A percentile compares a stretch with the other conserved stretches of the same genome.
Conservation (phyloP, 78 protist genomes). For the Pigoraptor vietnamica region DNA sequence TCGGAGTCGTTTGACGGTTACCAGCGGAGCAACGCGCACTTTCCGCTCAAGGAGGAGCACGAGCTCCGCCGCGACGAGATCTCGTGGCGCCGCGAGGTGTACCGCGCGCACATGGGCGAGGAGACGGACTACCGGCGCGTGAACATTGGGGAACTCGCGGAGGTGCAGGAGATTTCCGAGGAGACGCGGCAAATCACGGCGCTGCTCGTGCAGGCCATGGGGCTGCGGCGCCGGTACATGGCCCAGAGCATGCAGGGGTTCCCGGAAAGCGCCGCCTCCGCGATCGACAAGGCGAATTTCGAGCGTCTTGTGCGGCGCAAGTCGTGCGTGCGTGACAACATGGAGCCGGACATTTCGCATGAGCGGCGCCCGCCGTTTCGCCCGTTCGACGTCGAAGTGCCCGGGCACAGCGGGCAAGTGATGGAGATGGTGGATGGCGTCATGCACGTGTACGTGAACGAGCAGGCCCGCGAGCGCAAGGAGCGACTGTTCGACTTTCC, state of each 20-base stretch:
- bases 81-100: not conserved
- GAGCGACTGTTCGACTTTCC: not conserved
- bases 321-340: not conserved
- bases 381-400: not conserved
- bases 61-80: not conserved
- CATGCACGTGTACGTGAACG: not conserved
- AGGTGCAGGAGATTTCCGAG: not conserved
- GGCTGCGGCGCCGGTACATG: not conserved
- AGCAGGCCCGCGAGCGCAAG: not conserved
- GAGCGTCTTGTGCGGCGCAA: not conserved
- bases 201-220: not conserved
- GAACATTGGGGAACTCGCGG: not conserved
- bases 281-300: not conserved
- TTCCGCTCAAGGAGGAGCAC: not conserved
- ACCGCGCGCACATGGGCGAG: not conserved
- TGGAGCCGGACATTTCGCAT: not conserved
- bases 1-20: not conserved
- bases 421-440: not conserved
- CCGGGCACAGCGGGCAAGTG: not conserved
- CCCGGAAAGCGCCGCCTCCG: not conserved
- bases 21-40: not conserved
- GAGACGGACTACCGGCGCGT: not conserved
- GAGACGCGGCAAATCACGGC: not conserved
- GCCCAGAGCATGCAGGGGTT: not conserved
- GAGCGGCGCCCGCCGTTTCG: not conserved